Conservation (phyloP, 306 rosid species). For the Psophocarpus tetragonolobus region DNA sequence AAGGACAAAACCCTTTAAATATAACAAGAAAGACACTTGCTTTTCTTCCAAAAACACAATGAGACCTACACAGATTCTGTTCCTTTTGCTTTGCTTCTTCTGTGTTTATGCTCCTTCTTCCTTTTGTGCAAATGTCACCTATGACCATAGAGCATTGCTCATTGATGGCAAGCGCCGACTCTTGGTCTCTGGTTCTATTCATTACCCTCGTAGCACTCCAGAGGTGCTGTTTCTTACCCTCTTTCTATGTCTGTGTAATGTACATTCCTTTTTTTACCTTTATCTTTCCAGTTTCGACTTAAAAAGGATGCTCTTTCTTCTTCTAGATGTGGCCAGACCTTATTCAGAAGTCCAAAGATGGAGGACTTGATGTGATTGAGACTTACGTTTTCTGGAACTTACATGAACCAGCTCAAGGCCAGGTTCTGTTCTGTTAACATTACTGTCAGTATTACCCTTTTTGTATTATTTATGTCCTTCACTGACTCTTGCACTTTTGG, state of each 20-base stretch:
- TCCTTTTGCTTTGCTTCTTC: conserved; percentile 43
- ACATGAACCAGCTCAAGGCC: conserved; percentile 78
- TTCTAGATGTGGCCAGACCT: conserved; percentile 97
- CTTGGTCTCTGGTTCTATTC: conserved; percentile 89
- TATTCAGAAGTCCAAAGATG: conserved; percentile 86
- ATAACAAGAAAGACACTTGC: conserved; percentile 1
- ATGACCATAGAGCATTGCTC: conserved; percentile 83
- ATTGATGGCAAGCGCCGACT: conserved; percentile 79
- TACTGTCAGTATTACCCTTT: not conserved
- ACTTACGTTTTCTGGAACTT: conserved; percentile 93
- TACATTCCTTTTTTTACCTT: not conserved
- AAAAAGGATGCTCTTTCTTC: conserved; percentile 21
- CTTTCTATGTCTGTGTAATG: not conserved
- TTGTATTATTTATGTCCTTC: not conserved
- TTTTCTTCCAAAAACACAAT: conserved; percentile 32
- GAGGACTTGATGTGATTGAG: conserved; percentile 93
- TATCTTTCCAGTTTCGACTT: conserved; percentile 4
- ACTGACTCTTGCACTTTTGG: conserved; percentile 20
- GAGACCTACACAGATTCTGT: conserved; percentile 42
- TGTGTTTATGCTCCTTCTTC: conserved; percentile 40
- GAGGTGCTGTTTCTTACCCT: conserved; percentile 41
- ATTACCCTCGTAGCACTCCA: conserved; percentile 96
- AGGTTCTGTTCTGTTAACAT: conserved; percentile 46
- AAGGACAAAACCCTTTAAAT: too few species aligned
- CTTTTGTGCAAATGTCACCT: conserved; percentile 62